A percentile compares a stretch with the other conserved stretches of the same genome.
Evolutionary conservation across 2,329 filamentous ascomycete genomes (phyloP).

Genomic region (Xylogone sp.): DNA sequence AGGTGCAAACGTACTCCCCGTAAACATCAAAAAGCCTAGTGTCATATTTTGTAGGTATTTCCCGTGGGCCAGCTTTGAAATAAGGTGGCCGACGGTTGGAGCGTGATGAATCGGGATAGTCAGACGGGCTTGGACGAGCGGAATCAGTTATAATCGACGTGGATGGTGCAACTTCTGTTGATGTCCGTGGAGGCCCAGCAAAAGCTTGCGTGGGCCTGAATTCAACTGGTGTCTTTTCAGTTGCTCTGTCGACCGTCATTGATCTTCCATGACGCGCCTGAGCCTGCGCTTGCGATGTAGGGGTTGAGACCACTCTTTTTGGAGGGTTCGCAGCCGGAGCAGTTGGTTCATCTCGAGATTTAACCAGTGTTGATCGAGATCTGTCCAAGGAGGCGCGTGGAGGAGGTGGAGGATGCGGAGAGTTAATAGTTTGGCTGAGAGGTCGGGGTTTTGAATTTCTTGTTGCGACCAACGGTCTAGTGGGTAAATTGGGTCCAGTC

Average conservation of each 20-base stretch:
- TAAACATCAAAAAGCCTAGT: conserved; percentile 83
- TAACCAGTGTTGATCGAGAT: conserved; percentile 13
- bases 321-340: conserved; percentile 24
- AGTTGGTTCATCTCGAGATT: conserved; percentile 5
- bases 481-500: conserved; percentile 45
- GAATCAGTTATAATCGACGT: conserved; percentile 6
- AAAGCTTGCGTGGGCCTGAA: conserved; percentile 29
- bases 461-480: conserved; percentile 34
- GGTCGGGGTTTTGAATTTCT: conserved; percentile 25
- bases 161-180: conserved; percentile 1
- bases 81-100: conserved; percentile 80
- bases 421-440: conserved; percentile 11
- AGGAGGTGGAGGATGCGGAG: conserved; percentile 22
- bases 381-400: conserved; percentile 22
- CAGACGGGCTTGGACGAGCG: conserved; percentile 19
- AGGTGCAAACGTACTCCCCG: conserved; percentile 82
- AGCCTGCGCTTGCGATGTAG: conserved; percentile 39
- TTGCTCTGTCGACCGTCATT: conserved; percentile 45
- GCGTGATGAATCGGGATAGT: conserved; percentile 81
- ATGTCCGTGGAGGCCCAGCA: conserved; percentile 3
- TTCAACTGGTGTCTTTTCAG: conserved; percentile 33
- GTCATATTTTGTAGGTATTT: conserved; percentile 83
- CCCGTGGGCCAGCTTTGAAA: conserved; percentile 66
- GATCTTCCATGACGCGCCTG: conserved; percentile 43
- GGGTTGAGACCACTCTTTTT: conserved; percentile 44